Conservation (phyloP, 2,329 filamentous ascomycete genomes). For the Sarocladium kiliense region DNA sequence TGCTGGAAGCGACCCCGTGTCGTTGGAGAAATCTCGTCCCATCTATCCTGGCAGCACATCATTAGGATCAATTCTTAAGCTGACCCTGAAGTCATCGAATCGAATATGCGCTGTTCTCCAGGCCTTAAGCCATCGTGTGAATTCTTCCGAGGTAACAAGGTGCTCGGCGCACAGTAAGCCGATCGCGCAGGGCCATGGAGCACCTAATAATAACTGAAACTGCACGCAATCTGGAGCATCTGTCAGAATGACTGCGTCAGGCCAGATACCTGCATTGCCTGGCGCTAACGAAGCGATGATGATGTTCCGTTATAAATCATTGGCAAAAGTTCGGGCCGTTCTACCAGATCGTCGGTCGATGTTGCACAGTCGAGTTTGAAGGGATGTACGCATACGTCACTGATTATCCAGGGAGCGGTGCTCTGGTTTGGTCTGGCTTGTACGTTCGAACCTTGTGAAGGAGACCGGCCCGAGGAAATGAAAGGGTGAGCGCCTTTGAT, state of each 20-base stretch:
- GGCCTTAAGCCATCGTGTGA: too few relatives aligned
- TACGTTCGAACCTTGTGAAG: not conserved
- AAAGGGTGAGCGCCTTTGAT: not conserved
- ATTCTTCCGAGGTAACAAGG: too few relatives aligned
- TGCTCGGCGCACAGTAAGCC: too few relatives aligned
- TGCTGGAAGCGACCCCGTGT: not conserved
- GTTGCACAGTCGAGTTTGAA: not conserved
- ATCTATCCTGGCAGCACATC: slow-evolving; percentile 5
- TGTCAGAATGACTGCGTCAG: not conserved
- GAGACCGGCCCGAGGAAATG: not conserved
- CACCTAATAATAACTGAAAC: not conserved
- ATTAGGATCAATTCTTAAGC: not conserved
- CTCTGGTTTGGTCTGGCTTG: not conserved
- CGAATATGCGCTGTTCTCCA: too few relatives aligned
- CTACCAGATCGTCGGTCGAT: not conserved
- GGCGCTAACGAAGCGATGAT: not conserved
- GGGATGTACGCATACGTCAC: not conserved
- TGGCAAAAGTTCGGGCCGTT: not conserved
- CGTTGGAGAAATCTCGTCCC: not conserved
- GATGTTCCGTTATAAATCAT: not conserved
- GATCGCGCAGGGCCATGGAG: too few relatives aligned
- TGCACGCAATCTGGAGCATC: not conserved
- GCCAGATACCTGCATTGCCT: too few relatives aligned
- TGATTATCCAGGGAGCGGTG: not conserved
- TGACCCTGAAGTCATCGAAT: too few relatives aligned